Evolutionary conservation across 352 stramenopile genomes (phyloP), one percentile per base, ranked within the genome.

Genomic region (Pythium utonaiense): DNA sequence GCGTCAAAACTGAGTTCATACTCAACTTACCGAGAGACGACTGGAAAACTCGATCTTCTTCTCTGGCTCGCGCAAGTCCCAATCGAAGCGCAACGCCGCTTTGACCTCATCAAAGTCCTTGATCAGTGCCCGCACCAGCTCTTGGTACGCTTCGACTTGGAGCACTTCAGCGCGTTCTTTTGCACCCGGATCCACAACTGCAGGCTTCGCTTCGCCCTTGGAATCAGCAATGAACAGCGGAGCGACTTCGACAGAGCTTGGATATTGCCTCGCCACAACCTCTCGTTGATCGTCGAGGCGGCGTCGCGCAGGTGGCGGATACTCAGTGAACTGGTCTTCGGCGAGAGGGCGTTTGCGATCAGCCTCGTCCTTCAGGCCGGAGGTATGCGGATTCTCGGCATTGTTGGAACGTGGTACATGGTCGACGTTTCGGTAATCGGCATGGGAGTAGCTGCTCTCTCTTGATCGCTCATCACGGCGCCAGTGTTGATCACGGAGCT

Each of bases 51-150:
- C 30, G 24, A 75, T 33, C 6, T 14, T 57, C 30, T 68, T 50
- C 45, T 82, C 73, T 6, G 51, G 51, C 3, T 53, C 45, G 16
- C 49, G 22, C 1, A 56, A 41, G 27, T 77, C 63, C 80, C 79
- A 91, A 13, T 67, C 58, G n/a, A 89, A 76, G 1, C 21, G 53
- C 52, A 88, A 28, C 9, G 49, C 28, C 25, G 44, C 36, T 28
- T 78, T 62, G 52, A 87, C 62, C 8, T 71, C 66, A 8, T 80
- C 55, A 34, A 57, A 67, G 65, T 86, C 68, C 40, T 64, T 64
- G 33, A 91, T 82, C 28, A 90, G 57, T 36, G 77, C 58, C n/a
- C 64, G 57, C 49, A 93, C 48, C 14, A 93, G 44, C 48, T 85
- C 73, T 42, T 89, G 74, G 50, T 93, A 93, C 25, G 67, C 62